These are phyloP conservation scores for Circinella minor DNA, from an alignment of 371 early-diverging fungal species.

Conservation along the genomic window DNA sequence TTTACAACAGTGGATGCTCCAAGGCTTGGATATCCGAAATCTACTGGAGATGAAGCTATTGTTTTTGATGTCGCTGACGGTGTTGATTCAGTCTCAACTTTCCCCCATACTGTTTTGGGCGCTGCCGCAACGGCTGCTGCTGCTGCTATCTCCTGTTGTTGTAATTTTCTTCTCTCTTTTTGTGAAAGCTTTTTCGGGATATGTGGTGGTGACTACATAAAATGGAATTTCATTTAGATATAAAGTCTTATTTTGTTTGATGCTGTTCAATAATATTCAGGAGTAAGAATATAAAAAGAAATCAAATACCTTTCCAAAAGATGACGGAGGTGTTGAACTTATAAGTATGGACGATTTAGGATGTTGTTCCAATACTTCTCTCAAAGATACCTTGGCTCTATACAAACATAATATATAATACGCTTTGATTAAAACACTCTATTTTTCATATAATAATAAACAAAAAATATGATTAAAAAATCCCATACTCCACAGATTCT, in stretches of 20 bases:
- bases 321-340: slow-evolving; percentile 4
- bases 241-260: neutral
- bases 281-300: no score
- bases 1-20: no score
- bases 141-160: slow-evolving; percentile 33
- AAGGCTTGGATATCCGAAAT: no score
- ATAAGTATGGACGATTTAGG: slow-evolving; percentile 1
- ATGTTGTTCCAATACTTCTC: slow-evolving; percentile 41
- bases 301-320: slow-evolving; percentile 15
- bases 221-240: no score
- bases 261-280: neutral
- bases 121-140: slow-evolving; percentile 17
- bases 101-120: slow-evolving; percentile 50
- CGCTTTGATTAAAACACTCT: neutral
- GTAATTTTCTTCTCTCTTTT: slow-evolving; percentile 45
- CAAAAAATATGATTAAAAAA: no score
- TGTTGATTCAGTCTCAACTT: slow-evolving; percentile 8
- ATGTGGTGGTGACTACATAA: slow-evolving; percentile 12
- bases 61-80: neutral
- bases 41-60: neutral
- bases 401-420: neutral
- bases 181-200: slow-evolving; percentile 49
- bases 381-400: slow-evolving; percentile 27
- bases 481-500: slow-evolving; percentile 8
- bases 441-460: neutral